Base-by-base conservation (phyloP, 257 asterid genomes). In the Capsicum rhomboideum region DNA sequence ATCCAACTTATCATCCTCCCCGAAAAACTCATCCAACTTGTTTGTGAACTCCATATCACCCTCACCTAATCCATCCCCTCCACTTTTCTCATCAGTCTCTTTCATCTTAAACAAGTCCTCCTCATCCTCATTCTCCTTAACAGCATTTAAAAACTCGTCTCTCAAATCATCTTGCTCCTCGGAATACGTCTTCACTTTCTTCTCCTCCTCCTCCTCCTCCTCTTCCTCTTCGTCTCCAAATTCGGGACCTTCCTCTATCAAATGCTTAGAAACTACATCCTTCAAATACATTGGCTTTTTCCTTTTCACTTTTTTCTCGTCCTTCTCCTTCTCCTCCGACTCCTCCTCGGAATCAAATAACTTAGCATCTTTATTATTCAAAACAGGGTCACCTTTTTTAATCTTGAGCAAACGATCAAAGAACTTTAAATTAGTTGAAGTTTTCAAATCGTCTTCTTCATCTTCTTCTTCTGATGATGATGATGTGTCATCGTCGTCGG, bases 131-230 rank as follows among this genome's bases (percentile, higher is more conserved):
- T 87, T 85, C 1, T 20, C 89, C 78, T 92, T 85, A 46, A 90
- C 87, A 1, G 90, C 90, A 83, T 91, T 80, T 85, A 95, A 18
- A 67, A 92, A 82, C 40, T 83, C 91, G 79, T 77, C 78, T 87
- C 93, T 91, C 49, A 89, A 34, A 78, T 92, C 97, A 83, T 93
- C 98, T 71, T 93, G 96, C 85, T 95, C 98, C 86, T 93, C 93
- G 0, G 59, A 28, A 79, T 90, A 91, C 71, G 89, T 94, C 92
- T 93, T 94, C 79, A 89, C 84, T 85, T 37, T 84, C 81, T 46
- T 83, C 59, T 14, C 79, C 8, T 13, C 55, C 14, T 80, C 89
- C 7, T n/a, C 37, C 1, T 34, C 37, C 37, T 82, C 87, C 6
- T 86, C 88, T 2, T 82, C 88, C 21, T 50, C 91, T 7, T 88